Conservation (phyloP, 1,284 basidiomycete species). For the Boletus semigastroideus region DNA sequence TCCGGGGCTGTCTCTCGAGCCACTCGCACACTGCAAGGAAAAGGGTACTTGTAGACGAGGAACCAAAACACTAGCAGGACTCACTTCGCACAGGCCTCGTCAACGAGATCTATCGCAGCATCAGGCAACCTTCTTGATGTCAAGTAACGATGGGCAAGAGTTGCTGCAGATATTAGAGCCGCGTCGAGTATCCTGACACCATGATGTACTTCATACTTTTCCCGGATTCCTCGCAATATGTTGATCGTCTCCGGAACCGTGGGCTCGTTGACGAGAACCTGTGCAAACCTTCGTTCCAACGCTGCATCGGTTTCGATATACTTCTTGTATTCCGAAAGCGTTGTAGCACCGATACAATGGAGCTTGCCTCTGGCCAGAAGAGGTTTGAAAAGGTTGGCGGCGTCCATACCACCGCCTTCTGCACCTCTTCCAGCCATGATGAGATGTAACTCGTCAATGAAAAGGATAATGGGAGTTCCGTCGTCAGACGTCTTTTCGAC, state of each 20-base stretch:
- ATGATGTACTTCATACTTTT: conserved; percentile 83
- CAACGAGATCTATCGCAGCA: conserved; percentile 90
- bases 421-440: conserved; percentile 84
- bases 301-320: conserved; percentile 97
- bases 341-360: conserved; percentile 91
- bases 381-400: conserved; percentile 89
- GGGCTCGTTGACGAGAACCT: conserved; percentile 93
- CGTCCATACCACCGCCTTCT: conserved; percentile 81
- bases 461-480: conserved; percentile 86
- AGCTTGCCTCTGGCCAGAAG: conserved; percentile 89
- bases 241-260: conserved; percentile 88
- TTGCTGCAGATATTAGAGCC: conserved; percentile 88
- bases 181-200: conserved; percentile 90
- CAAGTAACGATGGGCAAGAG: conserved; percentile 92
- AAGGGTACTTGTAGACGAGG: conserved; percentile 4
- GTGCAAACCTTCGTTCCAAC: conserved; percentile 92
- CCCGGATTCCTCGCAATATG: conserved; percentile 85
- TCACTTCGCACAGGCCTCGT: conserved; percentile 89
- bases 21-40: conserved; percentile 71
- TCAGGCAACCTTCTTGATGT: conserved; percentile 85
- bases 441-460: conserved; percentile 93
- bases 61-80: conserved; percentile 18
- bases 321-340: conserved; percentile 90
- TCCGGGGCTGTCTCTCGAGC: conserved; percentile 95
- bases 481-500: conserved; percentile 90